These are phyloP conservation scores for Acanthamoeba sp. DNA, from an alignment of 208 protist species.

Conservation along the genomic window DNA sequence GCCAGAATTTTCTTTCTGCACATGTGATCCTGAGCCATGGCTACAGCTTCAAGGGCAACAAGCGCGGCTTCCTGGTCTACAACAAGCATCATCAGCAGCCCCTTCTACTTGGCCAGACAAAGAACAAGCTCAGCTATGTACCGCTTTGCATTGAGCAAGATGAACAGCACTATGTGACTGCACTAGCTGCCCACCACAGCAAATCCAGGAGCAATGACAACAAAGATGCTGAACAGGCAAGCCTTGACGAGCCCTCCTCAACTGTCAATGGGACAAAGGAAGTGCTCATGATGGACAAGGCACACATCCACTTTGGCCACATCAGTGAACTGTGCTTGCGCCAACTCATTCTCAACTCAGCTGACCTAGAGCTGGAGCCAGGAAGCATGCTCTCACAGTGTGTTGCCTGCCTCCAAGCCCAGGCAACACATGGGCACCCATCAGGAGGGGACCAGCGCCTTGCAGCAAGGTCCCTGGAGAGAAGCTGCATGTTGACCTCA, in stretches of 20 bases:
- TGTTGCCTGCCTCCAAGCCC: not conserved
- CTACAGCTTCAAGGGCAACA: not conserved
- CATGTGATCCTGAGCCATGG: not conserved
- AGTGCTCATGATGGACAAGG: not conserved
- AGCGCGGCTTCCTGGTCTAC: not conserved
- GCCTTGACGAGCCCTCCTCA: not conserved
- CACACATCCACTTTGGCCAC: not conserved
- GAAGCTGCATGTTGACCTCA: not conserved
- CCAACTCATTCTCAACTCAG: not conserved
- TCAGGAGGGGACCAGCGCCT: not conserved
- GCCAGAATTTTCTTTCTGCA: not conserved
- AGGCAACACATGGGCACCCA: not conserved
- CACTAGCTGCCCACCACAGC: not conserved
- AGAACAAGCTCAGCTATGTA: conserved; percentile 32
- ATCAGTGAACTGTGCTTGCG: not conserved
- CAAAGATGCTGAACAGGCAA: not conserved
- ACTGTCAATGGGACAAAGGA: not conserved
- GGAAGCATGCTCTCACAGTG: not conserved
- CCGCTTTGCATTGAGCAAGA: not conserved
- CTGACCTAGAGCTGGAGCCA: not conserved
- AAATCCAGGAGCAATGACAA: not conserved
- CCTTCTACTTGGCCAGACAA: conserved; percentile 5
- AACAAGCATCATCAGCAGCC: not conserved
- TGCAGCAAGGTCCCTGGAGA: too few relatives aligned
- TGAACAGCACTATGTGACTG: not conserved